Evolutionary conservation across 768 basidiomycete species (phyloP).

Genomic region (Tricholoma sp.): DNA sequence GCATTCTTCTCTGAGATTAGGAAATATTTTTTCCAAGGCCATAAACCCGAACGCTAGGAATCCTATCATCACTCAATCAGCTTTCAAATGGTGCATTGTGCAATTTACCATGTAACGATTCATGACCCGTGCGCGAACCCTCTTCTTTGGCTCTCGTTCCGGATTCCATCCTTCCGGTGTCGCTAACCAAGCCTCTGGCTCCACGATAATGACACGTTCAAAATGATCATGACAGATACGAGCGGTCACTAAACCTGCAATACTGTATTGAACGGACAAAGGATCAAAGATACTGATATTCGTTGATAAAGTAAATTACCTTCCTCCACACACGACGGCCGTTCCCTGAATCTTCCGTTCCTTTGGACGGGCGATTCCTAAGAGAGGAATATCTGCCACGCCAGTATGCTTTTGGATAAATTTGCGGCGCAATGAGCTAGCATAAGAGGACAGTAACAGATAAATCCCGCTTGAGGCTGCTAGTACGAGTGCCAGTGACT

Average conservation of each 20-base stretch:
- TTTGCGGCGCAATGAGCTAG: not conserved
- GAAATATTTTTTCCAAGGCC: not conserved
- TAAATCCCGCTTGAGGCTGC: no score
- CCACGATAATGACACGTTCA: constrained; percentile 25
- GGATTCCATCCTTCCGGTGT: constrained; percentile 15
- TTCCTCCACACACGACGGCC: not conserved
- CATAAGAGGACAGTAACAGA: not conserved
- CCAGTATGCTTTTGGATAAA: not conserved
- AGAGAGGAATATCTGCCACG: not conserved
- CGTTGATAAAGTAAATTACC: not conserved
- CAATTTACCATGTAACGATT: constrained; percentile 15
- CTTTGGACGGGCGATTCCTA: not conserved
- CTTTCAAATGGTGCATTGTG: not conserved
- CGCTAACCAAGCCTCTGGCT: constrained; percentile 25
- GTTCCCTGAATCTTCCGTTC: not conserved
- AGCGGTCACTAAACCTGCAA: constrained; percentile 26
- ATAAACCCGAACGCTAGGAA: not conserved
- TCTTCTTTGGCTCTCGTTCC: constrained; percentile 14
- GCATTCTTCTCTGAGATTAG: not conserved
- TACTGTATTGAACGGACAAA: constrained; percentile 10
- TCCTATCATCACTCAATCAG: not conserved
- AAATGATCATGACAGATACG: constrained; percentile 28
- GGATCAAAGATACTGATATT: not conserved
- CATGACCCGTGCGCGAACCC: constrained; percentile 16
- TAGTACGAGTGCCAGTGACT: no score